phyloP scores from a whole-genome alignment of 2,329 filamentous ascomycete genomes.

The Neofusicoccum cordaticola region DNA sequence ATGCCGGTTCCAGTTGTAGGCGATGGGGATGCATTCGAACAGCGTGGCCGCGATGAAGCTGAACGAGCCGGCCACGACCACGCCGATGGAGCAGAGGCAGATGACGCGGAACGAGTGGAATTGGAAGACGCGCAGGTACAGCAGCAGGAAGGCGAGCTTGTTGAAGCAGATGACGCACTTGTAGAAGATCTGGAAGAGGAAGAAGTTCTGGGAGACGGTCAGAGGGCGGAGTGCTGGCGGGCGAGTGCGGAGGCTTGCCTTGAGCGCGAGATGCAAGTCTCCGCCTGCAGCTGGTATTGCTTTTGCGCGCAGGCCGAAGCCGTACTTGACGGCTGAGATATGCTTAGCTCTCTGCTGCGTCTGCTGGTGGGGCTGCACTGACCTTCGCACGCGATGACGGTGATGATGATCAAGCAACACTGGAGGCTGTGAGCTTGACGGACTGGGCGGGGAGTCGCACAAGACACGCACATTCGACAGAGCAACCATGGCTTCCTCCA shows the following conservation, averaged over 20 bases:
- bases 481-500: constrained; percentile 27
- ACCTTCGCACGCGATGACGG: constrained; percentile 4
- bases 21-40: constrained; percentile 27
- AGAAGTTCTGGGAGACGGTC: constrained; percentile 23
- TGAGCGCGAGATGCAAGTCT: constrained; percentile 21
- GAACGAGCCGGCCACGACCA: constrained; percentile 19
- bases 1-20: constrained; percentile 17
- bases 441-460: background rate
- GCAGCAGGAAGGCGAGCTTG: constrained; percentile 27
- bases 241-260: constrained; percentile 17
- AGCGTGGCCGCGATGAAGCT: constrained; percentile 23
- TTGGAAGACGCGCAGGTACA: constrained; percentile 28
- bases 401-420: constrained; percentile 5
- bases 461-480: constrained; percentile 22
- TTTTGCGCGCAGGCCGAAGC: constrained; percentile 23
- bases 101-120: constrained; percentile 22
- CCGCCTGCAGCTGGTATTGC: constrained; percentile 25
- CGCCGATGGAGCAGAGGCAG: constrained; percentile 21
- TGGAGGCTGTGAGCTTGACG: background rate
- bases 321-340: constrained; percentile 21
- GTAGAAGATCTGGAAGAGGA: constrained; percentile 26
- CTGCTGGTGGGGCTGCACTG: background rate
- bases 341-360: too few relatives aligned
- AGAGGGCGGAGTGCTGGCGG: background rate
- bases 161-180: constrained; percentile 26